Percentiles rank a stretch among this genome's conserved stretches.
phyloP scores from a whole-genome alignment of 139 green algal species.

The Chlorella ohadii region DNA sequence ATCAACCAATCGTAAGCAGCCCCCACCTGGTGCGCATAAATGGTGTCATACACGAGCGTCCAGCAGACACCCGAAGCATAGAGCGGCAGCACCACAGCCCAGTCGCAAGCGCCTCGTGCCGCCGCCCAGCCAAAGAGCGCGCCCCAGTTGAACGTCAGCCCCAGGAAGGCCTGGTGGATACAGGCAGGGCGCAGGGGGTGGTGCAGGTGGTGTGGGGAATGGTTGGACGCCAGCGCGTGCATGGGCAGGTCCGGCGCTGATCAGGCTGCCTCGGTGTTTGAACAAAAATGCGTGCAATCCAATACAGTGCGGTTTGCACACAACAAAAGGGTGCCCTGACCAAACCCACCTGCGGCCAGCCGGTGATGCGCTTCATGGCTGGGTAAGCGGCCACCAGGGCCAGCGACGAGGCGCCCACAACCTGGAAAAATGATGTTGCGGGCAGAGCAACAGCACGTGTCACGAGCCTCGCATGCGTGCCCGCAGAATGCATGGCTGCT shows the following conservation, averaged over 20 bases:
- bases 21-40: constrained; percentile 95
- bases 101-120: constrained; percentile 75
- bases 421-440: no score
- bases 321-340: no score
- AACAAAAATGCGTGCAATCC: no score
- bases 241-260: no score
- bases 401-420: constrained; percentile 89
- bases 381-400: constrained; percentile 93
- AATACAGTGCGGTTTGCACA: no score
- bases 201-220: not conserved
- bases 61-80: constrained; percentile 86
- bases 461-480: no score
- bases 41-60: constrained; percentile 99
- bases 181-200: not conserved
- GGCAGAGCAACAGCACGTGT: no score
- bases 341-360: constrained; percentile 66
- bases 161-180: constrained; percentile 64
- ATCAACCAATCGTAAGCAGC: no score
- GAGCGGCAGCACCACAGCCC: constrained; percentile 82
- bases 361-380: constrained; percentile 95
- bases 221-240: no score
- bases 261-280: no score
- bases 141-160: constrained; percentile 98
- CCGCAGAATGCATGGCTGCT: no score
- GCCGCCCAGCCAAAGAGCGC: constrained; percentile 94